Evolutionary conservation across 2,329 filamentous ascomycete species (phyloP), one percentile per base, ranked within the genome.

Genomic region (Elsinoe arachidis): DNA sequence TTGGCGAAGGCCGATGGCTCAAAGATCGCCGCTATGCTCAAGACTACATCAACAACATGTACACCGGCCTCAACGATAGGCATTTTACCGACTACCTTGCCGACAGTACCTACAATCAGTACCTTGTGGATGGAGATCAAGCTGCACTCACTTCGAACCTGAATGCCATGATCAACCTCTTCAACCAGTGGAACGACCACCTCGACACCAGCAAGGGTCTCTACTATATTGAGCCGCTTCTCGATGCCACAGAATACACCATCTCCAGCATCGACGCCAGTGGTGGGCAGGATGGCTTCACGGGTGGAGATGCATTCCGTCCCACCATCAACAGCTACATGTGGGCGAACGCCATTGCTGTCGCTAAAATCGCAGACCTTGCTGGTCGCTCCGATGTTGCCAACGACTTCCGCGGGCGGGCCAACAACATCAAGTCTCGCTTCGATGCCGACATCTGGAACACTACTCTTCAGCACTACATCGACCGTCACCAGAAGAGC

Each of bases 191-290:
- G 66, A 62, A 65, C 2, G 74, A 75, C 52, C 68, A 69, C 2
- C 71, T 69, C 30, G 72, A 76, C 54, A 61, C 63, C 0, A 63
- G 63, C n/a, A 74, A 75, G 58, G 68, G 67, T 0, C 61, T 76
- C 5, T 76, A 74, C 60, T 75, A 68, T 62, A 68, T 75, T 5
- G 72, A 75, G 53, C 73, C 74, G 0, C 58, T 76, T 1, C 68
- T 68, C 0, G 74, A 76, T 61, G 73, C 74, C 0, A 76, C 73
- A 0, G 74, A 76, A 58, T 76, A 76, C 59, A 76, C 73, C 1
- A 75, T 76, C 46, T 69, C 71, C 0, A 73, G 69, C 41, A 75
- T 75, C 56, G 73, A 76, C 57, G 71, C 74, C 0, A 70, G 66
- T 0, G 66, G 68, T n/a, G 72, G 71, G 3, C 33, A 59, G 15